Evolutionary conservation across 108 stramenopile genomes (phyloP), one percentile per base, ranked within the genome.

Genomic region (Nitzschia sp.): DNA sequence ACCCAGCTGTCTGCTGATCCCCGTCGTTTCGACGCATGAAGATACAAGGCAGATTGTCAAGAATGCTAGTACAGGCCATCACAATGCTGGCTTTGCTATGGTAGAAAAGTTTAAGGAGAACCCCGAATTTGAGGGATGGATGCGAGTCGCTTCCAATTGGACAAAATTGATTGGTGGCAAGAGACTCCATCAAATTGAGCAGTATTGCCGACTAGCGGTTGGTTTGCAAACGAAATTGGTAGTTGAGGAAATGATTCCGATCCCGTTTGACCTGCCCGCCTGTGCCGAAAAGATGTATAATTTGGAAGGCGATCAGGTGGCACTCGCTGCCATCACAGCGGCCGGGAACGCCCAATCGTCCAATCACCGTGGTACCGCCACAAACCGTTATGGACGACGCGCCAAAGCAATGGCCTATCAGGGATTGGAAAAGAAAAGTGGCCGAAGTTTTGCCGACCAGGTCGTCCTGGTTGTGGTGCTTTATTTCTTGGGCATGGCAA

Each of bases 31-130:
- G 17, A 26, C 42, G 24, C 61, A 62, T 26, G 61, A 62, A 27
- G 61, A 62, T 24, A 62, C 42, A 24, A 36, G 33, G 25, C 61
- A 62, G 32, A 62, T 62, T 26, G n/a, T 17, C 38, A 62, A 62
- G 23, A 42, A 42, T 42, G n/a, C n/a, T n/a, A 42, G 13, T 42
- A 13, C 38, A 13, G 38, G 13, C 9, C 38, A 42, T 42, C 13
- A 6, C 38, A 6, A 9, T 6, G 28, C 28, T 32, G 58, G 58
- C 17, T 34, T 34, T 2, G n/a, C 0, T 19, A 59, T 59, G 58
- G 21, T 59, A 9, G 58, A 30, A 59, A 59, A 28, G 33, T 59
- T 59, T 32, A 11, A 21, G 17, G 58, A 59, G 33, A 59, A 59
- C 34, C 58, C 58, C 31, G 29, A 11, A 11, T 59, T 59, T 34